Conservation (phyloP, 1,284 basidiomycete genomes). For the Vanrija sp. region DNA sequence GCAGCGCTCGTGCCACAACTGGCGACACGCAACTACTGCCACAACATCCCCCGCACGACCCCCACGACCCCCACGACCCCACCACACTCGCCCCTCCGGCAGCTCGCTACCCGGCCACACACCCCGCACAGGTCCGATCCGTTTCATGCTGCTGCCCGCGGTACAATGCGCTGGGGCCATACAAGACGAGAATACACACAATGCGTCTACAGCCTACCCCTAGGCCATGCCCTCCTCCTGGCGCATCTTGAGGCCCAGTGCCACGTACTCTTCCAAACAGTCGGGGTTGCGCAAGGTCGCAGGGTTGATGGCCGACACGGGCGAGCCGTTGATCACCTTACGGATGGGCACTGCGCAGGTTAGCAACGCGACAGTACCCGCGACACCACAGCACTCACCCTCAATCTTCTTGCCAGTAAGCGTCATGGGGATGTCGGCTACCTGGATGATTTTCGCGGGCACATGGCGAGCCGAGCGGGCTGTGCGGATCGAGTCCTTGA, state of each 20-base stretch:
- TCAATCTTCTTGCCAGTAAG: conserved; percentile 83
- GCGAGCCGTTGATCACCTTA: conserved; percentile 72
- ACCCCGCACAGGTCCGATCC: too few relatives aligned
- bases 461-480: conserved; percentile 70
- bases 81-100: too few relatives aligned
- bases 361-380: conserved; percentile 1
- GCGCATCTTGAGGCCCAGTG: conserved; percentile 57
- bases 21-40: too few relatives aligned
- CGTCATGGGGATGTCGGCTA: conserved; percentile 73
- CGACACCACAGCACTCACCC: conserved; percentile 40
- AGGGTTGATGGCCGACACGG: conserved; percentile 64
- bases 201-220: not conserved
- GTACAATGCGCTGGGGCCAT: too few relatives aligned
- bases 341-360: conserved; percentile 31
- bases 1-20: too few relatives aligned
- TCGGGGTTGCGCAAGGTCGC: conserved; percentile 73
- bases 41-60: too few relatives aligned
- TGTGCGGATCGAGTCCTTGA: conserved; percentile 62
- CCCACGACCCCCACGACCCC: too few relatives aligned
- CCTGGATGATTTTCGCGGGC: conserved; percentile 64
- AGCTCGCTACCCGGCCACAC: too few relatives aligned
- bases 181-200: too few relatives aligned
- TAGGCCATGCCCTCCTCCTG: conserved; percentile 45
- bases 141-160: too few relatives aligned
- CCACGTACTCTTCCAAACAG: conserved; percentile 63